Evolutionary conservation across 805 yeast genomes (phyloP).

Genomic region (Millerago galiae): DNA sequence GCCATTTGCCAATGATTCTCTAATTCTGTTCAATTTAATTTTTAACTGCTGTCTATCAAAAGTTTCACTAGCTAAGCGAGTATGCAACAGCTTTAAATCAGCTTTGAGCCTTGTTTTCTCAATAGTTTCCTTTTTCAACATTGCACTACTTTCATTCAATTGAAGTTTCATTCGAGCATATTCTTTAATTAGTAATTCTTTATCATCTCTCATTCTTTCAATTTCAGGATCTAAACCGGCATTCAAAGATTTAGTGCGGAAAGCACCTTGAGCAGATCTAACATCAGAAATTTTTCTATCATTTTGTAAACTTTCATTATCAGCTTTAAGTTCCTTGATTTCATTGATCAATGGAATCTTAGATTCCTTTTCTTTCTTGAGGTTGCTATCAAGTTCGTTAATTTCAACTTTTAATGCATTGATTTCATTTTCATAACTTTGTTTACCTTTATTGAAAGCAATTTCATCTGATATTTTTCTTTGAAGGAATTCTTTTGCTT

Average conservation of each 20-base stretch:
- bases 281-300: conserved; percentile 18
- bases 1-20: conserved; percentile 15
- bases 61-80: conserved; percentile 59
- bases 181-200: conserved; percentile 29
- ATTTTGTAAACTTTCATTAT: conserved; percentile 27
- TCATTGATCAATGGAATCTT: conserved; percentile 25
- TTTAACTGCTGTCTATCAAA: conserved; percentile 47
- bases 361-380: conserved; percentile 26
- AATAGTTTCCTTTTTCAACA: conserved; percentile 38
- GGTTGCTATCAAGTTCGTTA: conserved; percentile 9
- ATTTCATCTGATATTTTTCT: conserved; percentile 37
- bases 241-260: conserved; percentile 18
- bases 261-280: conserved; percentile 21
- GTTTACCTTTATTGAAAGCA: conserved; percentile 39
- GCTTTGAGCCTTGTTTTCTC: conserved; percentile 42
- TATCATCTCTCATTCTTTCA: conserved; percentile 21
- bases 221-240: conserved; percentile 16
- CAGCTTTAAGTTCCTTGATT: conserved; percentile 22
- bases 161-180: conserved; percentile 43
- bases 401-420: conserved; percentile 29
- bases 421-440: conserved; percentile 34
- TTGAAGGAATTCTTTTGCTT: conserved; percentile 36
- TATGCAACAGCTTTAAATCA: conserved; percentile 53
- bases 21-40: conserved; percentile 35
- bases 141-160: conserved; percentile 45